Base-by-base conservation (phyloP, 2,329 filamentous ascomycete genomes). In the Ceratocystis alfenasii region DNA sequence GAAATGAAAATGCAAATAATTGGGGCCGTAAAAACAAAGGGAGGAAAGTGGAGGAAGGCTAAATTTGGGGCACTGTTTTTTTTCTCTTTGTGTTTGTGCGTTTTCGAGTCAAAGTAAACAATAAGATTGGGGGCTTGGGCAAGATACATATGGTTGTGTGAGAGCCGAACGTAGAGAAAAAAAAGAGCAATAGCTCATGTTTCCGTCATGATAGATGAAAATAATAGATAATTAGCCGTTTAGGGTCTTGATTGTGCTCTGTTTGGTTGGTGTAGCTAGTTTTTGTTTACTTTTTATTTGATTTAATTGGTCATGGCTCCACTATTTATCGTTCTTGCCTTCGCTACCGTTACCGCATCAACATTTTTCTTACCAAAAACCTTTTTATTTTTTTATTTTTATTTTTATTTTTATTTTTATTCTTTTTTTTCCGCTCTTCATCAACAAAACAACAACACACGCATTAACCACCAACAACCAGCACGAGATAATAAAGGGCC, bases 281-380 rank as follows among this genome's bases (percentile, higher is more conserved):
- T 46, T 62, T 45, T 41, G 7, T 62, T 46, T 22, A 28, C 33
- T 50, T 63, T 1, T 12, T 33, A 28, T 50, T 3, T 44, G 33
- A 12, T 36, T 33, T 33, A 5, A 22, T 30, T 48, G 61, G 8
- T 15, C 12, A 41, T 20, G 53, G 30, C 33, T 30, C 63, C 50
- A 57, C 55, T 65, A 33, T 61, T 50, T 62, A 20, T 33, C 12
- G 36, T 41, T 22, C 48, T 53, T 62, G 55, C 41, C 30, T 46
- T 46, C 30, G 64, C 63, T 33, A 41, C 65, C 66, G 68, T 68
- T 68, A 68, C 68, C 68, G 66, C 64, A 68, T 65, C 68, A 68
- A 68, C 68, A 67, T 66, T 64, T 68, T 65, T 55, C 57, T 62
- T 45, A 25, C 30, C 41, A 57, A 60, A 64, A 63, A 64, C 50